Evolutionary conservation across 169 alveolate species (phyloP), one percentile per base, ranked within the genome.

Genomic region (Plasmodium falciparum): DNA sequence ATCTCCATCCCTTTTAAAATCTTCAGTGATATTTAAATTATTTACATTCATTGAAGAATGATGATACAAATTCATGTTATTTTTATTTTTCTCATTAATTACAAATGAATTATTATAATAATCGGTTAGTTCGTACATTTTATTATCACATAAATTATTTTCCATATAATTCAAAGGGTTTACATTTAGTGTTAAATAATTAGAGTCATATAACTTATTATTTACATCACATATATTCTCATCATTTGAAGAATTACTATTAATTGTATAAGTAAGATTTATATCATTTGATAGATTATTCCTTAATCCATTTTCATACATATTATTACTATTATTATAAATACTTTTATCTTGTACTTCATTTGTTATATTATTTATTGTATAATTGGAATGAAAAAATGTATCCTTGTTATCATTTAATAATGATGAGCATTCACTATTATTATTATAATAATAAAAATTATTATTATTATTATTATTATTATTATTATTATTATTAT

Each of bases 81-180:
- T 39, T 39, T 39, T 66, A 49, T 45, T 45, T 8, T 78, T 71
- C 29, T 78, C 89, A 66, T 11, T 45, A 45, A 24, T 33, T 59
- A 52, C n/a, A 45, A 29, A 78, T 12, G 47, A 47, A 59, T 78
- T 65, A 29, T 58, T 66, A 63, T 65, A 78, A 65, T 65, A 78
- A 65, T 78, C 39, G 6, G 89, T 26, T n/a, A 59, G 13, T 24
- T 78, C 71, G 9, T 52, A 59, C 24, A 65, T n/a, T 29, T 50
- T 61, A 24, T 26, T 78, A 56, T 8, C 13, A 49, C 33, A 29
- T 3, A 33, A 7, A 50, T 66, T 67, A 65, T 29, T 50, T 52
- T 54, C 70, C 66, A 78, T 45, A 78, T 65, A 78, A 78, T 78
- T 65, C 12, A 22, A 22, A 70, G 39, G 29, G 8, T 43, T 54